Evolutionary conservation across 2,329 filamentous ascomycete species (phyloP).

Genomic region (Podosphaera fusca): DNA sequence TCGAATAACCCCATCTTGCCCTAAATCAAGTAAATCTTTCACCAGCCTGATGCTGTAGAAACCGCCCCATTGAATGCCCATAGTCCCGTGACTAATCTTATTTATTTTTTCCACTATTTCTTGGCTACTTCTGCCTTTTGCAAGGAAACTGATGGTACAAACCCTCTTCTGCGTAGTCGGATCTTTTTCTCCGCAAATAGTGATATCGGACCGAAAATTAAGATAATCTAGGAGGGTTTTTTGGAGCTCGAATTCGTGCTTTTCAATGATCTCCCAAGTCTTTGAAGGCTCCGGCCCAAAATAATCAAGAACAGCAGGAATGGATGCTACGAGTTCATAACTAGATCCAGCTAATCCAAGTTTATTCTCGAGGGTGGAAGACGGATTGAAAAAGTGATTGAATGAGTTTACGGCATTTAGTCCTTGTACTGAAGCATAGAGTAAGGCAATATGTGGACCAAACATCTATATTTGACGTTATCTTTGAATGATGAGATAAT

Average conservation of each 20-base stretch:
- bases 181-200: conserved; percentile 32
- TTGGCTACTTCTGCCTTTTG: conserved; percentile 30
- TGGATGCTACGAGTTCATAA: conserved; percentile 43
- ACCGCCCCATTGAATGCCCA: conserved; percentile 41
- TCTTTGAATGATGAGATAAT: neutral
- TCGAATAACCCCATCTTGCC: conserved; percentile 38
- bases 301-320: conserved; percentile 39
- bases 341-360: conserved; percentile 43
- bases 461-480: conserved; percentile 20
- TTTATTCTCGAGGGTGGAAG: conserved; percentile 37
- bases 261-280: conserved; percentile 27
- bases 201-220: conserved; percentile 25
- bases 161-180: conserved; percentile 28
- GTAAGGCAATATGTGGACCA: conserved; percentile 48
- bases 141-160: conserved; percentile 42
- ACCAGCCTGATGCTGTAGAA: conserved; percentile 45
- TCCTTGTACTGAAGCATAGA: conserved; percentile 38
- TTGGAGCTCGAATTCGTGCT: conserved; percentile 39
- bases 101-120: conserved; percentile 40
- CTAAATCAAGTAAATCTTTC: conserved; percentile 32
- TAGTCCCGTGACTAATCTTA: conserved; percentile 24
- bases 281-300: conserved; percentile 21
- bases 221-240: conserved; percentile 35
- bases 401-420: conserved; percentile 32
- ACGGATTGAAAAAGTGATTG: conserved; percentile 45